Percentiles rank a stretch among this genome's conserved stretches.
These are phyloP conservation scores for Phytophthora crassamura DNA, from an alignment of 352 stramenopile species.

Conservation along the genomic window DNA sequence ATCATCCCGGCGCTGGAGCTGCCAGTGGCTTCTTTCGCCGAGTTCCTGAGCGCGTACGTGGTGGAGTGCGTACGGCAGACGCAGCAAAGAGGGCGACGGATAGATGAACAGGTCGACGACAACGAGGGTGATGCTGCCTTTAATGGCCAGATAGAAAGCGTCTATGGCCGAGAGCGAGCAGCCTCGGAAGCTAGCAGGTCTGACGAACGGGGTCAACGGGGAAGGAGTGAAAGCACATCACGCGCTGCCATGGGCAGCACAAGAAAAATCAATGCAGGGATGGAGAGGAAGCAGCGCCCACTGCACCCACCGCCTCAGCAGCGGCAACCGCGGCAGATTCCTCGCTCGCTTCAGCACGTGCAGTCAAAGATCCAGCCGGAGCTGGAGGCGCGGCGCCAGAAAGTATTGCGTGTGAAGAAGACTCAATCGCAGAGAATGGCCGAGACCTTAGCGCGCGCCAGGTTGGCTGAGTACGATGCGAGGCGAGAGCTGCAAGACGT, in stretches of 20 bases:
- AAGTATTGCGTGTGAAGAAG: slow-evolving; percentile 78
- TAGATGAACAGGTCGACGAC: not conserved
- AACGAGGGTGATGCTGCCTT: not conserved
- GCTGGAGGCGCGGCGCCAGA: slow-evolving; percentile 56
- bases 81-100: slow-evolving; percentile 8
- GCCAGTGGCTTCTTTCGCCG: slow-evolving; percentile 55
- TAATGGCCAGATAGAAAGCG: slow-evolving; percentile 9
- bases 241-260: slow-evolving; percentile 23
- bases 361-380: slow-evolving; percentile 74
- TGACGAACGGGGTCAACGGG: not conserved
- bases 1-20: slow-evolving; percentile 44
- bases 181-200: not conserved
- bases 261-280: not conserved
- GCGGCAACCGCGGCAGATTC: slow-evolving; percentile 9
- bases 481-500: slow-evolving; percentile 37
- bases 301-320: slow-evolving; percentile 24
- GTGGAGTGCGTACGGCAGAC: slow-evolving; percentile 43
- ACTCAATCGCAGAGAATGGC: slow-evolving; percentile 80
- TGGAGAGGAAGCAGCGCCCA: slow-evolving; percentile 12
- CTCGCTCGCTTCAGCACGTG: slow-evolving; percentile 45
- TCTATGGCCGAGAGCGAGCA: slow-evolving; percentile 4
- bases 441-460: slow-evolving; percentile 60
- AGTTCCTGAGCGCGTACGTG: slow-evolving; percentile 69
- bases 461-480: slow-evolving; percentile 68
- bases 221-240: slow-evolving; percentile 1